Evolutionary conservation across 208 protist genomes (phyloP).

Genomic region (Entamoeba invadens): DNA sequence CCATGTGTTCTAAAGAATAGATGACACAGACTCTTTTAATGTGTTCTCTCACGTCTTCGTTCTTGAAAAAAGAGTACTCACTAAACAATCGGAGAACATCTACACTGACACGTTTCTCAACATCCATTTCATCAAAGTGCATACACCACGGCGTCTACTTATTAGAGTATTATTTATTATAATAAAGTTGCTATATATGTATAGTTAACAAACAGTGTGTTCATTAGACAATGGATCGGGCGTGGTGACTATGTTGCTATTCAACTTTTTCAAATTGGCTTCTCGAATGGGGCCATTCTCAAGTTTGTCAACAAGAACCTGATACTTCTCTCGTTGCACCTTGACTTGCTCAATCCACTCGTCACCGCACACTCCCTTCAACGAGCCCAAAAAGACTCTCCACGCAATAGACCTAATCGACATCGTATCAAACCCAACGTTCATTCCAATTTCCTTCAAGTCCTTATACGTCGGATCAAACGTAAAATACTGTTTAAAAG

Average conservation of each 20-base stretch:
- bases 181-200: too few relatives aligned
- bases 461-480: not conserved
- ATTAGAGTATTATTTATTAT: too few relatives aligned
- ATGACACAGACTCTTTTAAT: not conserved
- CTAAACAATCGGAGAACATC: not conserved
- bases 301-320: not conserved
- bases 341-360: not conserved
- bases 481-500: not conserved
- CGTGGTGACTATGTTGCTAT: not conserved
- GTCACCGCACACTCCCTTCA: not conserved
- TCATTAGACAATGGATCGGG: not conserved
- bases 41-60: not conserved
- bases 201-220: too few relatives aligned
- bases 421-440: not conserved
- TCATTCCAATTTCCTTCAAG: not conserved
- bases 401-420: not conserved
- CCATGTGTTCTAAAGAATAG: not conserved
- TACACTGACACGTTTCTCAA: not conserved
- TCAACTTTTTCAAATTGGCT: not conserved
- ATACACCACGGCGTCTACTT: not conserved
- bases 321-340: not conserved
- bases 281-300: not conserved
- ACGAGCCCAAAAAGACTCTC: not conserved
- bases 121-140: not conserved
- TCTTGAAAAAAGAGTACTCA: not conserved